phyloP scores from a whole-genome alignment of 257 asterid genomes.

The Petunia secreta region DNA sequence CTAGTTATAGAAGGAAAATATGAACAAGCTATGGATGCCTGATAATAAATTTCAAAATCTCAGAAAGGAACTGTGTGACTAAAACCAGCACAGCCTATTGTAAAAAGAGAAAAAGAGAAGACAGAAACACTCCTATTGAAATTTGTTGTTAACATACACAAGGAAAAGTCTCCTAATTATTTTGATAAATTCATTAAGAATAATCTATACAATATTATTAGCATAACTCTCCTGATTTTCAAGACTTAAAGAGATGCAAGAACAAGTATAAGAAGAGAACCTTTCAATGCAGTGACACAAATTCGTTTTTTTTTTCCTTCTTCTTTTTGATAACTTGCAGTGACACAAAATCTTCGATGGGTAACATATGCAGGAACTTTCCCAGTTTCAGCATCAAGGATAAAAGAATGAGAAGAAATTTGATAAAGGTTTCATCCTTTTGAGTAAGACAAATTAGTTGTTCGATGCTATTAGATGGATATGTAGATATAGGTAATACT shows the following conservation, averaged over 20 bases:
- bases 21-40: not conserved
- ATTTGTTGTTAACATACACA: slow-evolving; percentile 12
- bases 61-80: slow-evolving; percentile 12
- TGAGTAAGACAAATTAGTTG: slow-evolving; percentile 16
- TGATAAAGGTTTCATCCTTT: not conserved
- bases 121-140: not conserved
- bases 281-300: not conserved
- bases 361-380: slow-evolving; percentile 18
- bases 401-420: not conserved
- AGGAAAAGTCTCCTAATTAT: not conserved
- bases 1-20: slow-evolving; percentile 1
- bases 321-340: not conserved
- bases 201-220: not conserved
- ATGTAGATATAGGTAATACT: not conserved
- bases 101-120: not conserved
- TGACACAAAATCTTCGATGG: not conserved
- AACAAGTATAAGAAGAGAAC: not conserved
- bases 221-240: not conserved
- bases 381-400: not conserved
- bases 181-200: slow-evolving; percentile 1
- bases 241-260: slow-evolving; percentile 15
- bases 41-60: slow-evolving; percentile 10
- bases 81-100: slow-evolving; percentile 4
- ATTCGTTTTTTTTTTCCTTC: no score
- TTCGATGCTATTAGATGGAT: not conserved